phyloP scores from a whole-genome alignment of 352 stramenopile genomes.

The Proteromonas lacertae region DNA sequence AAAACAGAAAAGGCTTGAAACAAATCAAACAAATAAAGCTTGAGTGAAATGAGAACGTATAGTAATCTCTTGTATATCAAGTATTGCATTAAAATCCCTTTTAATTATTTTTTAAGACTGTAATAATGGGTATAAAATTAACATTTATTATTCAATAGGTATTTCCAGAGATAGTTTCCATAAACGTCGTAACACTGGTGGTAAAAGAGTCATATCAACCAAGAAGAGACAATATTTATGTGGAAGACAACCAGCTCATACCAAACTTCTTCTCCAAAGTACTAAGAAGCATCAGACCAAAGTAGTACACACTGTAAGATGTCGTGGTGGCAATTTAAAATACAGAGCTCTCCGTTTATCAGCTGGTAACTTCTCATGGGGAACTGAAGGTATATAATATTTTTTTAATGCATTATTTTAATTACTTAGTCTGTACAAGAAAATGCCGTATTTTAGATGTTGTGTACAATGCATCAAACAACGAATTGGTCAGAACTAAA shows the following conservation, averaged over 20 bases:
- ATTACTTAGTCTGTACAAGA: conserved; percentile 35
- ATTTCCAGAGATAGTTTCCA: conserved; percentile 96
- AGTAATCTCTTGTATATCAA: too few relatives aligned
- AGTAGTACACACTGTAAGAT: conserved; percentile 71
- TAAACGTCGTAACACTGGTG: conserved; percentile 96
- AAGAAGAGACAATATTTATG: conserved; percentile 99
- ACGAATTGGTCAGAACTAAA: conserved; percentile 99
- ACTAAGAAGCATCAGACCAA: too few relatives aligned
- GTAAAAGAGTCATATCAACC: conserved; percentile 72
- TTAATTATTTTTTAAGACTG: too few relatives aligned
- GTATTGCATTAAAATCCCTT: too few relatives aligned
- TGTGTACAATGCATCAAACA: conserved; percentile 99
- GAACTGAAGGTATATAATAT: conserved; percentile 34
- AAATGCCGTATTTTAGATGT: conserved; percentile 98
- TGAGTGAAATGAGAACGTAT: too few relatives aligned
- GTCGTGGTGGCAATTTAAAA: conserved; percentile 86
- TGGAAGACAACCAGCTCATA: conserved; percentile 79
- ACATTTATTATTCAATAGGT: too few relatives aligned
- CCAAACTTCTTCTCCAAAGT: conserved; percentile 72
- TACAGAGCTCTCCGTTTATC: conserved; percentile 87
- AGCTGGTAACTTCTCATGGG: conserved; percentile 97
- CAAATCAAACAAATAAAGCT: too few relatives aligned
- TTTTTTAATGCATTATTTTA: not conserved
- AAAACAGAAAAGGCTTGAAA: too few relatives aligned
- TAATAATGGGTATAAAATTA: too few relatives aligned